These are phyloP conservation scores for Melocanna baccifera DNA, from an alignment of 176 grass and related monocot genomes.

Conservation along the genomic window DNA sequence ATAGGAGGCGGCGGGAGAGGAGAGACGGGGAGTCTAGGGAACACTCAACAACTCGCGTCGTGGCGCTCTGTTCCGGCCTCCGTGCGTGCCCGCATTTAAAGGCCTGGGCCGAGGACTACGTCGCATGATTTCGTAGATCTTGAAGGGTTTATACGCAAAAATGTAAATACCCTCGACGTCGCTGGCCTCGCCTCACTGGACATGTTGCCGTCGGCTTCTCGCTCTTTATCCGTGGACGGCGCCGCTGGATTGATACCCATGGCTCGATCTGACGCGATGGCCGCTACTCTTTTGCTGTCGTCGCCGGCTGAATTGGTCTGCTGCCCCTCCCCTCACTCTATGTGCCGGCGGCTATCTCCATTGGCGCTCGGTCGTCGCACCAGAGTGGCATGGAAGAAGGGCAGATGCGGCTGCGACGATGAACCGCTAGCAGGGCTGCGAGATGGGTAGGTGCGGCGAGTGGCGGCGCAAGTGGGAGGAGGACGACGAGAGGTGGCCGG, in stretches of 20 bases:
- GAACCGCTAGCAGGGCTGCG: too few relatives aligned
- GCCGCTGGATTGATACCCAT: background rate
- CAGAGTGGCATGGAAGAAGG: background rate
- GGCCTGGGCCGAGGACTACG: background rate
- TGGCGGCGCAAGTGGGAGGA: background rate
- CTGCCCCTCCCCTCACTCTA: background rate
- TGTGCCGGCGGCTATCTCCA: background rate
- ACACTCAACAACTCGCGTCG: slow-evolving; percentile 36
- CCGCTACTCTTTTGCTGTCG: background rate
- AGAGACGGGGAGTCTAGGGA: slow-evolving; percentile 38
- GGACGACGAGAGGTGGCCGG: background rate
- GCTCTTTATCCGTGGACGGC: background rate
- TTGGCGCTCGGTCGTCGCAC: background rate
- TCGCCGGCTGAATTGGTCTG: background rate
- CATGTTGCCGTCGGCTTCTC: background rate
- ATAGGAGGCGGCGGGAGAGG: slow-evolving; percentile 24
- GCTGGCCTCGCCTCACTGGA: background rate
- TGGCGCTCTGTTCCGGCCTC: slow-evolving; percentile 34
- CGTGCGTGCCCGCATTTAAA: slow-evolving; percentile 60
- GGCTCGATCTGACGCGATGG: background rate
- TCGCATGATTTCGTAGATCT: background rate
- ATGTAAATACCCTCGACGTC: background rate
- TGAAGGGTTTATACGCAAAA: background rate
- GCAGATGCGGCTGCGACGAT: background rate
- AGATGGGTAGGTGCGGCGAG: background rate